Conservation (phyloP, 1,139 yeast genomes). For the Protomyces lactucae-debilis region DNA sequence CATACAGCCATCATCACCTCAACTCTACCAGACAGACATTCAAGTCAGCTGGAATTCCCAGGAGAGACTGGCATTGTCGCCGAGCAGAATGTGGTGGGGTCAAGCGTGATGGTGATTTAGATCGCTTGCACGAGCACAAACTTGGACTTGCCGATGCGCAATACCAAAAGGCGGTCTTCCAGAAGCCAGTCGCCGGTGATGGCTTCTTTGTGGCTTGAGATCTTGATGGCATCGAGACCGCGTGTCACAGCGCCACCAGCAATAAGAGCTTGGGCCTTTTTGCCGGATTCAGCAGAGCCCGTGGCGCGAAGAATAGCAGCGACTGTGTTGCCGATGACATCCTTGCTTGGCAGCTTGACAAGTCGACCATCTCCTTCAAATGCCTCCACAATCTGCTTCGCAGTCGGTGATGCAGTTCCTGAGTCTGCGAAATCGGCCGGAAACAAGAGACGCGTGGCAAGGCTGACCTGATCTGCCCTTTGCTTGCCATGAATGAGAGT, state of each 20-base stretch:
- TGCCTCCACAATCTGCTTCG: constrained; percentile 53
- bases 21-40: constrained; percentile 30
- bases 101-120: background rate
- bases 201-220: constrained; percentile 50
- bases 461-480: constrained; percentile 60
- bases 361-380: constrained; percentile 62
- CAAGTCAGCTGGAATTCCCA: background rate
- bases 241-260: constrained; percentile 67
- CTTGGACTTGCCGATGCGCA: constrained; percentile 64
- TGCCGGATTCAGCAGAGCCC: constrained; percentile 37
- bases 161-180: constrained; percentile 56
- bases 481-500: constrained; percentile 84
- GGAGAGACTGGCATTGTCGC: constrained; percentile 19
- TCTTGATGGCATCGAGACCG: constrained; percentile 59
- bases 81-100: constrained; percentile 61
- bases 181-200: constrained; percentile 51
- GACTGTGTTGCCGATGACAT: constrained; percentile 42
- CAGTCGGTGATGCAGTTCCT: constrained; percentile 42
- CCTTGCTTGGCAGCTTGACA: constrained; percentile 41
- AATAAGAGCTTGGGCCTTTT: constrained; percentile 61
- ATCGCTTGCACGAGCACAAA: constrained; percentile 25
- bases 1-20: constrained; percentile 60
- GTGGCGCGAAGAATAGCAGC: constrained; percentile 30
- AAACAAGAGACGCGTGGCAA: constrained; percentile 60
- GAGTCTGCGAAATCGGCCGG: constrained; percentile 54